Evolutionary conservation across 257 asterid species (phyloP), one percentile per base, ranked within the genome.

Genomic region (Penstemon davidsonii): DNA sequence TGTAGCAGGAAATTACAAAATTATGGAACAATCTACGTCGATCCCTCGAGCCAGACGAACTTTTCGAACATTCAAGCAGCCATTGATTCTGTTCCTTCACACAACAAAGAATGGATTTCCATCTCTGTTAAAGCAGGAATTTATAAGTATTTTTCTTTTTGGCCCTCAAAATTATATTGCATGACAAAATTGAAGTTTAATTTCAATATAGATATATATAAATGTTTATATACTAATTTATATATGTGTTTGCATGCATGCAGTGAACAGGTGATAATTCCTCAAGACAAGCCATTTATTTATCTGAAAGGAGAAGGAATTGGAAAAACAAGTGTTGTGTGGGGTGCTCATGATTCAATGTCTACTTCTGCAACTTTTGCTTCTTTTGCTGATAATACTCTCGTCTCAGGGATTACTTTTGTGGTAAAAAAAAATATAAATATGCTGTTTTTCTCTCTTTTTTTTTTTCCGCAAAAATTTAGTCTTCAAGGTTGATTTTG

Each of bases 101-200:
- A 78, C 68, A 86, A 84, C 77, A 25, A 39, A 2, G 5, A 71
- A 0, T 88, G 92, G 92, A 51, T 75, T 42, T 71, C 75, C 36
- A 79, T 88, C 36, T 73, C 41, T 39, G 63, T 88, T 69, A 84
- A 76, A 60, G 76, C 86, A 50, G 93, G 95, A 53, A 15, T 50
- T 37, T 87, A 83, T 62, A 79, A 64, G 91, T 85, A 9, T 45
- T 36, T n/a, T 52, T 15, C 18, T 15, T 8, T 38, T 45, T 3
- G 53, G 5, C 33, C 19, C 4, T 55, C 33, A 25, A 25, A 2
- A 25, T 25, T 25, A 25, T 25, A 25, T 25, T 25, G 33, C 33
- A 25, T 25, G 33, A 25, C 3, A 0, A 25, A 25, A 25, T 25
- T 25, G 33, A 25, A 25, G 33, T 4, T 0, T 42, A 0, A 0